A percentile compares a stretch with the other conserved stretches of the same genome.
Evolutionary conservation across 2,329 filamentous ascomycete genomes (phyloP).

Genomic region (Plectosphaerella sp.): DNA sequence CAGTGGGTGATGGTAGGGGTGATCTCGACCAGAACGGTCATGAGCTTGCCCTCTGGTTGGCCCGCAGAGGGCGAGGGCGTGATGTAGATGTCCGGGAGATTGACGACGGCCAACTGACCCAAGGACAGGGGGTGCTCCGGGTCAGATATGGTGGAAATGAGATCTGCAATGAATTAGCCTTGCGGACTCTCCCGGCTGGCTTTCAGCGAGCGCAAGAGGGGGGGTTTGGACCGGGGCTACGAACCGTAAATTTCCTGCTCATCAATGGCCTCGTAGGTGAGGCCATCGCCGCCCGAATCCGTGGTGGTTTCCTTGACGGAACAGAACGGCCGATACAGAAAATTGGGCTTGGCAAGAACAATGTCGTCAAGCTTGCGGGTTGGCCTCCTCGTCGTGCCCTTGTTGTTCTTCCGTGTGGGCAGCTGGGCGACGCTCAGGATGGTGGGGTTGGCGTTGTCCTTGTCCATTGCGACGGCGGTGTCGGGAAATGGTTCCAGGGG

Average conservation of each 20-base stretch:
- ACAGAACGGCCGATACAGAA: slow-evolving; percentile 32
- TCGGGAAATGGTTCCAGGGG: no score
- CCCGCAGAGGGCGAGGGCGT: slow-evolving; percentile 57
- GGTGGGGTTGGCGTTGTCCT: slow-evolving; percentile 85
- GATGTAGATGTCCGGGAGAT: slow-evolving; percentile 89
- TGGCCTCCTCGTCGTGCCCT: slow-evolving; percentile 27
- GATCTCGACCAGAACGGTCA: slow-evolving; percentile 77
- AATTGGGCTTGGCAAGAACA: slow-evolving; percentile 40
- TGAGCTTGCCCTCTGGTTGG: slow-evolving; percentile 48
- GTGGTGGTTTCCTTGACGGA: slow-evolving; percentile 26
- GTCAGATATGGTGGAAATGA: slow-evolving; percentile 92
- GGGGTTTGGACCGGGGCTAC: not conserved
- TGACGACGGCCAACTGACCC: slow-evolving; percentile 90
- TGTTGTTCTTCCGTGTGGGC: slow-evolving; percentile 65
- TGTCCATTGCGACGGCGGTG: slow-evolving; percentile 24
- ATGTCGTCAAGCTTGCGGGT: slow-evolving; percentile 37
- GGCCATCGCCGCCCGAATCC: slow-evolving; percentile 31
- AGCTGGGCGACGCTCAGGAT: slow-evolving; percentile 86
- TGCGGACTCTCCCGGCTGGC: slow-evolving; percentile 3
- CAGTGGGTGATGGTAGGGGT: slow-evolving; percentile 97
- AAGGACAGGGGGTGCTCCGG: slow-evolving; percentile 94
- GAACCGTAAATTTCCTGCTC: slow-evolving; percentile 93
- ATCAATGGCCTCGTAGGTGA: slow-evolving; percentile 78
- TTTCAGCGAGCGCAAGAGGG: not conserved
- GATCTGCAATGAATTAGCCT: slow-evolving; percentile 54